phyloP scores from a whole-genome alignment of 106 monocot species.

The Dioscorea dumetorum region DNA sequence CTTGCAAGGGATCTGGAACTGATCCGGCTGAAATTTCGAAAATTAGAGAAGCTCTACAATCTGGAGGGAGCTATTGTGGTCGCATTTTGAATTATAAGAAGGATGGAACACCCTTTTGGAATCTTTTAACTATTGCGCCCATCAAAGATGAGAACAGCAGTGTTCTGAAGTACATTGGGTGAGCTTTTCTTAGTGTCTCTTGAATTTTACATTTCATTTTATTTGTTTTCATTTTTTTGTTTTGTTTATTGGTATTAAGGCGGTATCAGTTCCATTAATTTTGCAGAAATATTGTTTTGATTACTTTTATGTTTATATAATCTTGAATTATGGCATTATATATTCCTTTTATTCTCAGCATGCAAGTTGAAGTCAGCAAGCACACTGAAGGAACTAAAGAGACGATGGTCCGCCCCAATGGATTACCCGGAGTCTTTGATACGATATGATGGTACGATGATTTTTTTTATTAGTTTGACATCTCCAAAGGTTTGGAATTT shows the following conservation, averaged over 20 bases:
- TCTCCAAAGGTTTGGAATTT: too few species aligned
- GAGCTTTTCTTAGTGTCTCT: slow-evolving; percentile 6
- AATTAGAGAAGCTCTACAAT: slow-evolving; percentile 52
- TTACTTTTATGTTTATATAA: too few species aligned
- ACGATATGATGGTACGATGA: slow-evolving; percentile 69
- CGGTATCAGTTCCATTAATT: too few species aligned
- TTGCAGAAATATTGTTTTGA: too few species aligned
- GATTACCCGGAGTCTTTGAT: slow-evolving; percentile 95
- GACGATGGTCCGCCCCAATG: slow-evolving; percentile 78
- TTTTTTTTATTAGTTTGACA: too few species aligned
- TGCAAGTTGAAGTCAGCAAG: slow-evolving; percentile 98
- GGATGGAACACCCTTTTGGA: slow-evolving; percentile 96
- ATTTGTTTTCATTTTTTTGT: too few species aligned
- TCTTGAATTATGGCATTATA: neutral
- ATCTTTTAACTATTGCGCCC: slow-evolving; percentile 85
- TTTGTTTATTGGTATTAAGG: too few species aligned
- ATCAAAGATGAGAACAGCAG: slow-evolving; percentile 91
- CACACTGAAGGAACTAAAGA: slow-evolving; percentile 90
- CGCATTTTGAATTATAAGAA: slow-evolving; percentile 96
- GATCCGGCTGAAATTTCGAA: slow-evolving; percentile 73
- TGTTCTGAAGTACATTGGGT: slow-evolving; percentile 95
- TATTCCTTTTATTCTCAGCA: slow-evolving; percentile 35
- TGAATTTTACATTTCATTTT: neutral
- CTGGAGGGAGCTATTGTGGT: slow-evolving; percentile 76
- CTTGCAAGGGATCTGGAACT: slow-evolving; percentile 89